Conservation (phyloP, 257 asterid species). For the Nicotiana tabacum region DNA sequence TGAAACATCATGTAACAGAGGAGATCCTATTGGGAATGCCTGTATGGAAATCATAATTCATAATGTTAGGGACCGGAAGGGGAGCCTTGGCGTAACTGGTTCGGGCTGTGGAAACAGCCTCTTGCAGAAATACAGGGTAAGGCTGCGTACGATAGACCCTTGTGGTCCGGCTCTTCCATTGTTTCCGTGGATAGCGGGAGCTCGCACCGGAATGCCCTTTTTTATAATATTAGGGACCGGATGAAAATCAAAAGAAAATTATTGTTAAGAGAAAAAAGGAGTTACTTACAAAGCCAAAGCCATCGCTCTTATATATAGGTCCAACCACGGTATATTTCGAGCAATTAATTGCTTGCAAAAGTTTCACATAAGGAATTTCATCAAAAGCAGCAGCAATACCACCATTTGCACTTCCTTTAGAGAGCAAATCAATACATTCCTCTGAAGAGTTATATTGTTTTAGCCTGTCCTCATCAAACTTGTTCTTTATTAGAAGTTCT, state of each 20-base stretch:
- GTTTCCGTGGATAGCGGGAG: too few species aligned
- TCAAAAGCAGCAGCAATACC: slow-evolving; percentile 10
- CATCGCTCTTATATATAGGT: slow-evolving; percentile 20
- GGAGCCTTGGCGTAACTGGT: too few species aligned
- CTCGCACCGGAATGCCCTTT: too few species aligned
- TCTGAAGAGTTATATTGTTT: neutral
- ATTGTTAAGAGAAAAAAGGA: neutral
- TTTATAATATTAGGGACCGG: slow-evolving; percentile 8
- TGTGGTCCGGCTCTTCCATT: too few species aligned
- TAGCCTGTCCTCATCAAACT: slow-evolving; percentile 15
- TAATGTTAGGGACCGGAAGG: too few species aligned
- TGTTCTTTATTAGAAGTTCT: neutral
- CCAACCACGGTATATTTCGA: slow-evolving; percentile 21
- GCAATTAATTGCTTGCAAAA: slow-evolving; percentile 17
- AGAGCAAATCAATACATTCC: neutral
- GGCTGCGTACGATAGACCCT: too few species aligned
- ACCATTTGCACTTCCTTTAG: slow-evolving; percentile 24
- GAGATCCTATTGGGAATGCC: too few species aligned
- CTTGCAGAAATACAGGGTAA: too few species aligned
- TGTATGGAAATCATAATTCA: too few species aligned
- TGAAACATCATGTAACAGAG: too few species aligned
- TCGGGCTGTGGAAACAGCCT: too few species aligned
- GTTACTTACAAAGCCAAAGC: slow-evolving; percentile 32
- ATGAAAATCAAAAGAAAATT: neutral
- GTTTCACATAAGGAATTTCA: too few species aligned